Percentiles rank a stretch among this genome's conserved stretches.
Evolutionary conservation across 768 basidiomycete genomes (phyloP).

Genomic region (Steccherinum ochraceum): DNA sequence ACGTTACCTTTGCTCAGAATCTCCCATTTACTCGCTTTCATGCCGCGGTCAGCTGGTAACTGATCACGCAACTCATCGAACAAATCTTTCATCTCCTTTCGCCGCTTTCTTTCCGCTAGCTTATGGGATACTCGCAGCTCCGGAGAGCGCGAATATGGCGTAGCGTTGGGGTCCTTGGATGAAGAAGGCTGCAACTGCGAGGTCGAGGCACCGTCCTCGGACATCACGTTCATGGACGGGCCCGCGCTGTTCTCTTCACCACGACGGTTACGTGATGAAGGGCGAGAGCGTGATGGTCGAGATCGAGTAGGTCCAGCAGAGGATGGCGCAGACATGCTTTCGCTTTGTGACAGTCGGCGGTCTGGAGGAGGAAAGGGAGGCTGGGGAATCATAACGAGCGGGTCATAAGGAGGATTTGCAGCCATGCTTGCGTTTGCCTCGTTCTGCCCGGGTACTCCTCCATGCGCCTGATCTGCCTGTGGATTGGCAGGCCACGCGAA

Average conservation of each 20-base stretch:
- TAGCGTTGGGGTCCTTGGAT: conserved; percentile 46
- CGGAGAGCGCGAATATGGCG: conserved; percentile 93
- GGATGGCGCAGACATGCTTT: conserved; percentile 42
- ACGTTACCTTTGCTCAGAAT: conserved; percentile 87
- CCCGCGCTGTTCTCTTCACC: conserved; percentile 30
- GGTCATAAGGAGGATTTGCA: conserved; percentile 20
- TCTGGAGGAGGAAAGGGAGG: conserved; percentile 50
- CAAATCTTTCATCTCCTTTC: conserved; percentile 99
- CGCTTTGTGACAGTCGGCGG: conserved; percentile 66
- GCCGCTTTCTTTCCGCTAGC: conserved; percentile 90
- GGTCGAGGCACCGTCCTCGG: conserved; percentile 12
- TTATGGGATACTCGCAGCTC: conserved; percentile 96
- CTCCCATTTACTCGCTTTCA: conserved; percentile 99
- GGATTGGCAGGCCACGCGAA: conserved; percentile 65
- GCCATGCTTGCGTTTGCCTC: conserved; percentile 7
- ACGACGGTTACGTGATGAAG: conserved; percentile 54
- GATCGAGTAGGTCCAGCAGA: conserved; percentile 42
- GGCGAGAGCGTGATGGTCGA: conserved; percentile 63
- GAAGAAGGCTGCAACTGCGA: conserved; percentile 3
- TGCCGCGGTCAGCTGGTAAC: conserved; percentile 84
- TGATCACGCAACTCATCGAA: conserved; percentile 95
- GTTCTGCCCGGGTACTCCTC: conserved; percentile 5
- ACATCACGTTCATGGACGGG: conserved; percentile 9
- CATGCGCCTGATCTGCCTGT: conserved; percentile 26
- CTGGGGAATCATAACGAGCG: conserved; percentile 44